These are phyloP conservation scores for Hyphopichia wangnamkhiaoensis DNA, from an alignment of 1,139 yeast species.

Conservation along the genomic window DNA sequence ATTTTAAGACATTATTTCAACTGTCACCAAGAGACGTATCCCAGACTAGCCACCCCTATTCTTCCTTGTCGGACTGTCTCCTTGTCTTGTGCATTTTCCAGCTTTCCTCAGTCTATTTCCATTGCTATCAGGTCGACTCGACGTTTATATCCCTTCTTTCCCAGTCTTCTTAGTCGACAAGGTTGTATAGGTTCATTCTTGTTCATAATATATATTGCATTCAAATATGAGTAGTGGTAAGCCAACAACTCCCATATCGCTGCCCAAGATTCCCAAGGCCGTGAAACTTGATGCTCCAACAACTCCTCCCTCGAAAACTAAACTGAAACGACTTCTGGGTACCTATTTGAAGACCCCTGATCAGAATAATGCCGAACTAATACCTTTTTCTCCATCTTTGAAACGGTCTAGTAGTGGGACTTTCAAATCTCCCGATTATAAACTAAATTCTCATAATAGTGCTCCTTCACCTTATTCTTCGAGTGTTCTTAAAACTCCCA, in stretches of 20 bases:
- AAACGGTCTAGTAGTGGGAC: conserved; percentile 36
- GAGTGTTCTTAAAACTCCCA: conserved; percentile 37
- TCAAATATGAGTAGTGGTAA: conserved; percentile 21
- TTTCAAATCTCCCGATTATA: conserved; percentile 36
- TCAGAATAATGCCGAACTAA: conserved; percentile 12
- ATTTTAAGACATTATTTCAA: too few relatives aligned
- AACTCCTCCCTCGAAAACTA: conserved; percentile 27
- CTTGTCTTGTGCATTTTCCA: too few relatives aligned
- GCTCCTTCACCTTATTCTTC: conserved; percentile 29
- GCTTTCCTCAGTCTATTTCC: not conserved
- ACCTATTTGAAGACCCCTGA: conserved; percentile 37
- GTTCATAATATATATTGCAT: too few relatives aligned
- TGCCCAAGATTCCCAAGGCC: conserved; percentile 23
- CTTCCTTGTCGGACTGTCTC: too few relatives aligned
- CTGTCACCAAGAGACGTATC: too few relatives aligned
- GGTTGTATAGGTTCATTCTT: too few relatives aligned
- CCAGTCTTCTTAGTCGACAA: too few relatives aligned
- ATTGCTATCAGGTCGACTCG: too few relatives aligned
- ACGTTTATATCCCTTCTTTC: not conserved
- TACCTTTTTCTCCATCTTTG: conserved; percentile 44
- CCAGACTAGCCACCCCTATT: too few relatives aligned
- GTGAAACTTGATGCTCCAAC: conserved; percentile 23
- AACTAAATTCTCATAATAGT: conserved; percentile 20
- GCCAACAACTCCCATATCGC: conserved; percentile 39
- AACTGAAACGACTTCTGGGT: conserved; percentile 22